Conservation (phyloP, 2,329 filamentous ascomycete genomes). For the Fusarium metavorans region DNA sequence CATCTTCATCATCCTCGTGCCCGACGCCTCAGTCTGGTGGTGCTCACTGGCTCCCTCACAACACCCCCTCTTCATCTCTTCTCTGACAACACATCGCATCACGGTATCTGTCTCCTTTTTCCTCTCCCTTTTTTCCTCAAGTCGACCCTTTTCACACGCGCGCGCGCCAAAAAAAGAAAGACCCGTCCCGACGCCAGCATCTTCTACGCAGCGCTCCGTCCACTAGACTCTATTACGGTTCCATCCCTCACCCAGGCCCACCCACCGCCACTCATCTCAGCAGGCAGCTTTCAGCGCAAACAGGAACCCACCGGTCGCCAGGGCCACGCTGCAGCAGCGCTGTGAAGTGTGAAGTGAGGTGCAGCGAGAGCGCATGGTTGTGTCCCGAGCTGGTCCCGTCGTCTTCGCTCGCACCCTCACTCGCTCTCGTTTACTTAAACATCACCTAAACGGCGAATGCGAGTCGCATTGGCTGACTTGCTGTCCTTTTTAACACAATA, state of each 20-base stretch:
- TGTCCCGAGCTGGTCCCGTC: not conserved
- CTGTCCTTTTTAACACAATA: conserved; percentile 15
- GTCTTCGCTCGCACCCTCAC: conserved; percentile 7
- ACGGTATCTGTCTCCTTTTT: conserved; percentile 17
- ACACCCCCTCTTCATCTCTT: conserved; percentile 12
- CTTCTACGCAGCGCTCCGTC: conserved; percentile 3
- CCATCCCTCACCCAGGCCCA: conserved; percentile 18
- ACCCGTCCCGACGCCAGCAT: not conserved
- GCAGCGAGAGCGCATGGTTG: not conserved
- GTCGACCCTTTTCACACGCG: not conserved
- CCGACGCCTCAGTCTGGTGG: conserved; percentile 9
- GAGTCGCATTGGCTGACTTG: conserved; percentile 12
- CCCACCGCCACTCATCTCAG: conserved; percentile 25
- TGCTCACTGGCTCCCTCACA: conserved; percentile 23
- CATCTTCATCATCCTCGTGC: conserved; percentile 15
- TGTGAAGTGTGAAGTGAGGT: conserved; percentile 1
- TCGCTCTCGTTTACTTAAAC: conserved; percentile 30
- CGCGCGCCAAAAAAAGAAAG: conserved; percentile 22
- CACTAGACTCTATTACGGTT: conserved; percentile 23
- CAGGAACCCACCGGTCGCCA: conserved; percentile 7
- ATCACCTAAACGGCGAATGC: conserved; percentile 16
- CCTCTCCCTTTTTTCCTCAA: conserved; percentile 12
- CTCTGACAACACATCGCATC: conserved; percentile 15
- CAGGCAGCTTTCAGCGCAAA: conserved; percentile 21
- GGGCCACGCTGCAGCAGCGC: conserved; percentile 16